Percentiles rank a stretch among this genome's conserved stretches.
Conservation (phyloP, 164 flowering plant genomes). For the Sedum album region DNA sequence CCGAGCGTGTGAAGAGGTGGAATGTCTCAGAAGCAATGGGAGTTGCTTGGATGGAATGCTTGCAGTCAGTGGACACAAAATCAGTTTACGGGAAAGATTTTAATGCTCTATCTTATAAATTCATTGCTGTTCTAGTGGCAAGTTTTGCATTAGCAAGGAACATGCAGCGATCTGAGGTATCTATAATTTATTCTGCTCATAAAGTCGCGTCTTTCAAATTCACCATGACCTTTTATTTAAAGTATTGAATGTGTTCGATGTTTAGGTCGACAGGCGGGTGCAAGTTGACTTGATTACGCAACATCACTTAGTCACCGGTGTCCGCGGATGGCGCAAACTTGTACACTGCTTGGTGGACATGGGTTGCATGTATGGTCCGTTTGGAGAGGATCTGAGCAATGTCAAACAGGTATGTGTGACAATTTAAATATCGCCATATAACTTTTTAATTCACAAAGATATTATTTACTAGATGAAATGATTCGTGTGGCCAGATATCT, state of each 20-base stretch:
- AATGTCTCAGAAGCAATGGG: slow-evolving; percentile 94
- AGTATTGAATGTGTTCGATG: neutral
- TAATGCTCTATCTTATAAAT: slow-evolving; percentile 76
- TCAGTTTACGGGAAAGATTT: slow-evolving; percentile 91
- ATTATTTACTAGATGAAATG: neutral
- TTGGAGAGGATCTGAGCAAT: slow-evolving; percentile 37
- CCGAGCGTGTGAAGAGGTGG: slow-evolving; percentile 88
- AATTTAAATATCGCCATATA: neutral
- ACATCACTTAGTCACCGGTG: slow-evolving; percentile 50
- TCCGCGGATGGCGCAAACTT: slow-evolving; percentile 89
- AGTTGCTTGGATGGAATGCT: slow-evolving; percentile 95
- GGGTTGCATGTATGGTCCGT: slow-evolving; percentile 76
- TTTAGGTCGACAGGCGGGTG: slow-evolving; percentile 80
- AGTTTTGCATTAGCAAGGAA: slow-evolving; percentile 97
- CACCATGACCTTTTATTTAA: neutral
- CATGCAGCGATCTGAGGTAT: slow-evolving; percentile 90
- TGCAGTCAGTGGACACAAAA: slow-evolving; percentile 79
- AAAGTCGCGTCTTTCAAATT: neutral
- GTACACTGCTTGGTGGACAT: slow-evolving; percentile 70
- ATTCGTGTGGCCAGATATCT: neutral
- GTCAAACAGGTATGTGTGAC: slow-evolving; percentile 49
- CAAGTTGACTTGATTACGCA: slow-evolving; percentile 59
- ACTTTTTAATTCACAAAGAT: neutral
- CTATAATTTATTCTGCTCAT: neutral
- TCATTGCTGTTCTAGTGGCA: slow-evolving; percentile 88